Conservation (phyloP, 164 flowering plant genomes). For the Hamamelis virginiana region DNA sequence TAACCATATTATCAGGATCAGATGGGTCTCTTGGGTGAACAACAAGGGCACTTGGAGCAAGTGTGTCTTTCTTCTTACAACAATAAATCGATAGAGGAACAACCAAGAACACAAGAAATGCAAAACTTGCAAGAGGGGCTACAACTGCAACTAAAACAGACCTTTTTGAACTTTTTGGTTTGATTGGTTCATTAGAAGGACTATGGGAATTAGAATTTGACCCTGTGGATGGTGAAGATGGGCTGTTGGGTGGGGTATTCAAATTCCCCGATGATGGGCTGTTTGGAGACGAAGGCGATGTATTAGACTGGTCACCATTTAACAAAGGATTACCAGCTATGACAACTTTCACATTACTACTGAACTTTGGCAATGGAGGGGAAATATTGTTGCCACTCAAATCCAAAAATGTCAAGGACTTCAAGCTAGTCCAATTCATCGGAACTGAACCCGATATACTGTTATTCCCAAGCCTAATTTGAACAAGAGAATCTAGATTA, state of each 20-base stretch:
- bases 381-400: constrained; percentile 58
- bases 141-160: constrained; percentile 35
- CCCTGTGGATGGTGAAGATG: constrained; percentile 19
- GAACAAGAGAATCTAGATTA: constrained; percentile 36
- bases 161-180: constrained; percentile 20
- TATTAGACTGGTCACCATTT: constrained; percentile 10
- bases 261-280: constrained; percentile 23
- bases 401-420: constrained; percentile 45
- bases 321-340: constrained; percentile 45
- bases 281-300: constrained; percentile 18
- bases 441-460: constrained; percentile 56
- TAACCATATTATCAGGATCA: constrained; percentile 47
- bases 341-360: constrained; percentile 29
- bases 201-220: constrained; percentile 9
- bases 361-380: constrained; percentile 55
- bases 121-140: constrained; percentile 46
- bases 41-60: constrained; percentile 45
- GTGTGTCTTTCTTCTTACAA: constrained; percentile 34
- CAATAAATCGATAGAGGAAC: constrained; percentile 41
- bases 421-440: constrained; percentile 53
- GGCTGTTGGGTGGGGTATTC: constrained; percentile 7
- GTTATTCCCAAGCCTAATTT: constrained; percentile 44
- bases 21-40: constrained; percentile 69
- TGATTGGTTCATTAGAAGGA: constrained; percentile 13
- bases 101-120: constrained; percentile 31